Evolutionary conservation across 2,329 filamentous ascomycete genomes (phyloP).

Genomic region (Cytospora schulzeri): DNA sequence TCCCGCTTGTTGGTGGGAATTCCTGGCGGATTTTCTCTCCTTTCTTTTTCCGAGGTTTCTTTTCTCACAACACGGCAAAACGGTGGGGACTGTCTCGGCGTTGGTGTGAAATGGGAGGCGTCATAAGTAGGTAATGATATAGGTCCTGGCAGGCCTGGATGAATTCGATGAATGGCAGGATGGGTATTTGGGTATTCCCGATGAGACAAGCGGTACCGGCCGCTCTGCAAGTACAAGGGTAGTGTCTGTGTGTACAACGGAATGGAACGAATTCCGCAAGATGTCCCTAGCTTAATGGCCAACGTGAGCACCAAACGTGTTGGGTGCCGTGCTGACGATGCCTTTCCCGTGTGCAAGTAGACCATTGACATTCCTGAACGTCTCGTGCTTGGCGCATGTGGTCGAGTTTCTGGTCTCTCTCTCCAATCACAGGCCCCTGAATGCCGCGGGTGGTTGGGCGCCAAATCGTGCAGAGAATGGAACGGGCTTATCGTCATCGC

Average conservation of each 20-base stretch:
- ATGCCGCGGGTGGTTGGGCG: slow-evolving; percentile 29
- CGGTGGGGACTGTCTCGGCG: not conserved
- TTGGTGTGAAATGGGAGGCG: not conserved
- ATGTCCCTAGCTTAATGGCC: not conserved
- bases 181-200: not conserved
- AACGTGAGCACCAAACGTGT: not conserved
- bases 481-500: slow-evolving; percentile 28
- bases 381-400: not conserved
- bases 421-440: slow-evolving; percentile 16
- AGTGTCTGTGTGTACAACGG: not conserved
- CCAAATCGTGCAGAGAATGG: slow-evolving; percentile 28
- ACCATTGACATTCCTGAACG: not conserved
- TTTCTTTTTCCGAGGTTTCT: not conserved
- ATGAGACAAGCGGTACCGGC: not conserved
- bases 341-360: not conserved
- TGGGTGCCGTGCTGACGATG: not conserved
- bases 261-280: not conserved
- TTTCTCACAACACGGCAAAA: not conserved
- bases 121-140: not conserved
- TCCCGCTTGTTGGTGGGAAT: not conserved
- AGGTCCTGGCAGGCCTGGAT: not conserved
- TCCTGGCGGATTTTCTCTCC: not conserved
- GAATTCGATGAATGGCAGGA: not conserved
- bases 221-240: not conserved
- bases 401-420: not conserved